Base-by-base conservation (phyloP, 2,329 filamentous ascomycete genomes). In the Pseudopithomyces chartarum region DNA sequence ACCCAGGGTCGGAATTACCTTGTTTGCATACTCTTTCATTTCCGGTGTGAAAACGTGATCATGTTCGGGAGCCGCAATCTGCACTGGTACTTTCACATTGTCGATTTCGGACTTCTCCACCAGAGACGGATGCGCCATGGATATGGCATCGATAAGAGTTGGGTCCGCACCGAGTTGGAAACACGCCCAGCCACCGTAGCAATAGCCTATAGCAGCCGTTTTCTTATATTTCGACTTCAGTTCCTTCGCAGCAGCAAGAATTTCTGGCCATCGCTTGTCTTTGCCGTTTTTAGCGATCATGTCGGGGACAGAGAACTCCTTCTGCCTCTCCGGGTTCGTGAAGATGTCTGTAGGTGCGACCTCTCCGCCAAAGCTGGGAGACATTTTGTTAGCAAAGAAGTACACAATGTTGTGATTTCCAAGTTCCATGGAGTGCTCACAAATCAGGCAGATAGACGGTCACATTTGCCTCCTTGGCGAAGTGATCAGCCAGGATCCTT, bases 161-260 rank as follows among this genome's bases (percentile, higher is more conserved):
- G 68, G 66, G 38, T 73, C 70, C 0, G 70, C 68, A 26, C 57
- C 71, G n/a, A 75, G 69, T 52, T 61, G 61, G 58, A 74, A 67
- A 56, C 50, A 56, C 2, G 70, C 73, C 73, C 73, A 76, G 32
- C 71, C 80, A 32, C 80, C 80, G 70, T 78, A 82, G 73, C 80
- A 82, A 66, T 81, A 82, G 5, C 80, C 80, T 26, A 82, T 73
- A 6, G 74, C 77, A n/a, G 74, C 78, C 15, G 81, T 73, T 56
- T 80, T 81, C 52, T 62, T 55, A 56, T 70, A 71, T 38, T 68
- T 59, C 47, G 65, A 61, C 36, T 74, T 75, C n/a, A 81, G 63
- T 0, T 67, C 66, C 54, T 69, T 65, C 0, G 78, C 77, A 36
- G 61, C 69, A 12, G 66, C 69, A 26, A 75, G 63, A 22, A 80